Evolutionary conservation across 2,329 filamentous ascomycete species (phyloP), one percentile per base, ranked within the genome.

Genomic region (Curvularia hawaiiensis): DNA sequence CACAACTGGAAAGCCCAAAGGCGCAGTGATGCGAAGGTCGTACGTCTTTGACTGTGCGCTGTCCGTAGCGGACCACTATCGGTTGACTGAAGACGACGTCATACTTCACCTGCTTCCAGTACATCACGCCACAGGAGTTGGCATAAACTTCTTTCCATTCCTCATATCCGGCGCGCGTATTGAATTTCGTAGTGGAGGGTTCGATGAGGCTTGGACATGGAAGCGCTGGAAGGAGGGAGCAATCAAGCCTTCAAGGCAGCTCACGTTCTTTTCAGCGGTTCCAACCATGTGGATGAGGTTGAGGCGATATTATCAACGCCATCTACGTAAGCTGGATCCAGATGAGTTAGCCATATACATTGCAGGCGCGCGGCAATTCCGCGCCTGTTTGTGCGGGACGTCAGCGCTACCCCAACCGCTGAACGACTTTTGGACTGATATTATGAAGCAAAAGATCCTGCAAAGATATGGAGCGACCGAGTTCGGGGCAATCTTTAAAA

Each of bases 381-480:
- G 77, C 16, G 77, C 77, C 1, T 78, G 76, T 56, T 66, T 80
- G 6, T 80, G 79, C 60, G 79, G 79, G 0, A 83, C 81, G 0
- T 81, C 78, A 3, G 82, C 82, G 0, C 60, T 84, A 38, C 82
- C 81, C 3, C 77, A 78, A 51, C 80, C 81, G 1, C 78, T 84
- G 39, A 78, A 78, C n/a, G 76, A 83, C 39, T 83, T 83, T 62
- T 84, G 82, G 82, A 75, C 75, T 3, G 64, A 70, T 5, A 69
- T 82, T 3, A 70, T 81, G 64, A 76, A 78, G 33, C 76, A 75
- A 50, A 69, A 60, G n/a, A 80, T 80, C 44, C 58, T 78, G 38
- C 79, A 78, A 51, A 65, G 79, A 28, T 81, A 81, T 55, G 79
- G 79, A 0, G 77, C 78, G 1, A 79, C 79, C 0, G 79, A 80